Base-by-base conservation (phyloP, 805 yeast species). In the Wickerhamomyces queroliae region DNA sequence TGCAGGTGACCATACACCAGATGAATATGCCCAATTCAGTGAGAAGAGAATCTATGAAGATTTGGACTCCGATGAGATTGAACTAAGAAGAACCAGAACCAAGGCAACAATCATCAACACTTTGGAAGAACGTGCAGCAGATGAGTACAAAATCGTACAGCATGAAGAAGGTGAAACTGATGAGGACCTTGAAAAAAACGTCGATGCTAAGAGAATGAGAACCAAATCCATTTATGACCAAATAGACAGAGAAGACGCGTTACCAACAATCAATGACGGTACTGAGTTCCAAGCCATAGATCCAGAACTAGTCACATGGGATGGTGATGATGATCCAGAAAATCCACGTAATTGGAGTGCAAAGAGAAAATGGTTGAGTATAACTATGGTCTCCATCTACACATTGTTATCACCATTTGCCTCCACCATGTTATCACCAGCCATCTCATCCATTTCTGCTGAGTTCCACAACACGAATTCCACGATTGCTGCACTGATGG, bases 241-340 rank as follows among this genome's bases (percentile, higher is more conserved):
- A 16, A 40, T 48, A 16, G 50, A 38, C 25, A 33, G 50, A 24
- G 48, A 52, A 44, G 59, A 53, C 24, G 58, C 49, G 5, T 42
- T 61, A 7, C 65, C 64, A 9, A 58, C 64, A 1, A 37, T 30
- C 36, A 49, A 63, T 37, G 72, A 67, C 40, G 85, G 85, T 21
- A 64, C 63, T 8, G 83, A 79, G 49, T 78, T 72, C 52, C 61
- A 62, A 24, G 54, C 57, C 5, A 58, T 76, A 9, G 86, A 81
- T 49, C 86, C 85, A 0, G 85, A 81, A 49, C 61, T 81, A 35
- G 78, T 81, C 10, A 72, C 84, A 2, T 81, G 86, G 86, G 76
- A 78, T 24, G 78, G 80, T 3, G 69, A 67, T 15, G 70, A 74
- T 38, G 89, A 81, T 50, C 78, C 80, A 0, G 61, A 59, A 12